Evolutionary conservation across 1,284 basidiomycete genomes (phyloP).

Genomic region (Calocybe gambosa): DNA sequence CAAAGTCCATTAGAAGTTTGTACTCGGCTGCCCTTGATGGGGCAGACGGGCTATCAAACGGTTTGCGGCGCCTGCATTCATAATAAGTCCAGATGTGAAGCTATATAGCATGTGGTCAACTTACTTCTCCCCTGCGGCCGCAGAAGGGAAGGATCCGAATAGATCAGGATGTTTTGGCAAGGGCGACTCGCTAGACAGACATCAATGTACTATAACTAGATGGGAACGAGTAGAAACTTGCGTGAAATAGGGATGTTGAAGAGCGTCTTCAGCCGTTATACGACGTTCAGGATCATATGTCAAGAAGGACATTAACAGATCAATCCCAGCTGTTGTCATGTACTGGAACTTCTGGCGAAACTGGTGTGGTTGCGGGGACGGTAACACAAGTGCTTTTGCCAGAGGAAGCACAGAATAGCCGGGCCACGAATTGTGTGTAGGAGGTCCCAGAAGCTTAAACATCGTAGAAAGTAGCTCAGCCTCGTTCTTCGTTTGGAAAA

Average conservation of each 20-base stretch:
- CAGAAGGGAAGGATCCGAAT: slow-evolving; percentile 93
- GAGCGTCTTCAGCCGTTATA: slow-evolving; percentile 83
- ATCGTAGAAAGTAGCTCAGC: slow-evolving; percentile 91
- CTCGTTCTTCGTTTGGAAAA: slow-evolving; percentile 96
- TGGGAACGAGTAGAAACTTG: slow-evolving; percentile 31
- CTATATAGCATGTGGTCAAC: slow-evolving; percentile 22
- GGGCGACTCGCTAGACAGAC: slow-evolving; percentile 61
- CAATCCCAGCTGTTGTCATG: slow-evolving; percentile 77
- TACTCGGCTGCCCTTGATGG: slow-evolving; percentile 62
- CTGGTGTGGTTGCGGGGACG: slow-evolving; percentile 69
- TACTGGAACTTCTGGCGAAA: slow-evolving; percentile 78
- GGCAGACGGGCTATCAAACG: slow-evolving; percentile 73
- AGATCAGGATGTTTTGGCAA: slow-evolving; percentile 96
- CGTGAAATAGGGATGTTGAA: slow-evolving; percentile 91
- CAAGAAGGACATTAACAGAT: slow-evolving; percentile 78
- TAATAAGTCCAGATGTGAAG: slow-evolving; percentile 8
- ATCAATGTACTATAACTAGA: slow-evolving; percentile 6
- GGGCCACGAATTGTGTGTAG: slow-evolving; percentile 84
- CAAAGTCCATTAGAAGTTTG: slow-evolving; percentile 47
- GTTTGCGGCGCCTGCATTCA: slow-evolving; percentile 57
- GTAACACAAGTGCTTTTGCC: slow-evolving; percentile 72
- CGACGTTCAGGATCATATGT: slow-evolving; percentile 86
- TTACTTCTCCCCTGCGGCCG: slow-evolving; percentile 94
- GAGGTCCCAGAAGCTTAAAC: slow-evolving; percentile 88
- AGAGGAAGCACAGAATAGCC: slow-evolving; percentile 75